phyloP scores from a whole-genome alignment of 1,139 yeast species.

The Magnusiomyces suaveolens region DNA sequence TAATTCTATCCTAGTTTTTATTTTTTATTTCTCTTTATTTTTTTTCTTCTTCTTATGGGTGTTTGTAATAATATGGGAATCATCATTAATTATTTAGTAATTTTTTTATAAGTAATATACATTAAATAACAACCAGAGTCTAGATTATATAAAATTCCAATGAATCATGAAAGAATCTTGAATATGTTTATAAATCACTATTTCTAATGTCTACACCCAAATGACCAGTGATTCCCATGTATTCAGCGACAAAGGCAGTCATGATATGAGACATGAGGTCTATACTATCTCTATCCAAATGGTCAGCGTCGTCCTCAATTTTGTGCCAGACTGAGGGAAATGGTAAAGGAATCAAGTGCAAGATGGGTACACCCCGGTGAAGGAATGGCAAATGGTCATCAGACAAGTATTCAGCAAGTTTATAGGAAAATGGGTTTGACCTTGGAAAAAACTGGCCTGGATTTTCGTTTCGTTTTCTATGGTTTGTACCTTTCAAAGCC shows the following conservation, averaged over 20 bases:
- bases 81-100: no score
- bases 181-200: conserved; percentile 3
- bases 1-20: background rate
- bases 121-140: no score
- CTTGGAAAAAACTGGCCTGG: conserved; percentile 16
- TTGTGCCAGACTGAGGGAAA: conserved; percentile 50
- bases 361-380: conserved; percentile 37
- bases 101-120: no score
- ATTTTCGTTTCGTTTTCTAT: background rate
- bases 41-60: no score
- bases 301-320: conserved; percentile 31
- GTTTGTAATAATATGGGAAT: no score
- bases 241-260: conserved; percentile 31
- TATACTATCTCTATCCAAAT: conserved; percentile 28
- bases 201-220: conserved; percentile 3
- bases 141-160: no score
- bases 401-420: conserved; percentile 32
- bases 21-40: background rate
- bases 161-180: no score
- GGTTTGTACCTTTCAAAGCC: background rate
- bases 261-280: conserved; percentile 33
- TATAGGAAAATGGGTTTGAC: conserved; percentile 6
- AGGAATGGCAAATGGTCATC: conserved; percentile 50
- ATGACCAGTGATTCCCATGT: conserved; percentile 23
- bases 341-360: conserved; percentile 43